These are phyloP conservation scores for Capsicum pubescens DNA, from an alignment of 257 asterid genomes.

Conservation along the genomic window DNA sequence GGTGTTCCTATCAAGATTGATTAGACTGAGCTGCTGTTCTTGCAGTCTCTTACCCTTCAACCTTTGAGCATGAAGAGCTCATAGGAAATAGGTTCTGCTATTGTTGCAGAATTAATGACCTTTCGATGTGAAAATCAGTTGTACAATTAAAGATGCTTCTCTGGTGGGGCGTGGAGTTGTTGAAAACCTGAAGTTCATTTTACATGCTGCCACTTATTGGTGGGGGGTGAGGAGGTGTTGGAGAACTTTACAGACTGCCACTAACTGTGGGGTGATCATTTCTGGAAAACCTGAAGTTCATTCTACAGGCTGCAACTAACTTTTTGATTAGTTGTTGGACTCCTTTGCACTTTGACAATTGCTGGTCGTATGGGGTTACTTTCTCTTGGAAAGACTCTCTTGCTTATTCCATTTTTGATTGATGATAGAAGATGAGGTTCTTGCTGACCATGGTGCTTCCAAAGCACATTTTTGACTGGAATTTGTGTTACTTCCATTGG, in stretches of 20 bases:
- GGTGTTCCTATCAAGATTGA: conserved; percentile 17
- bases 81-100: conserved; percentile 25
- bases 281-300: conserved; percentile 8
- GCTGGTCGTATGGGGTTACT: conserved; percentile 17
- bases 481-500: neutral
- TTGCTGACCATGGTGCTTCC: conserved; percentile 22
- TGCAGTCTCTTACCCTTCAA: conserved; percentile 25
- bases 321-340: conserved; percentile 13
- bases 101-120: conserved; percentile 21
- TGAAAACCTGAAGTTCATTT: conserved; percentile 16
- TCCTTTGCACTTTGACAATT: conserved; percentile 15
- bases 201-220: conserved; percentile 14
- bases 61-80: conserved; percentile 19
- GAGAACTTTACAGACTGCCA: conserved; percentile 14
- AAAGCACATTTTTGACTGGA: conserved; percentile 10
- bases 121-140: neutral
- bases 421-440: conserved; percentile 17
- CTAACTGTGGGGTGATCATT: conserved; percentile 5
- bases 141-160: conserved; percentile 13
- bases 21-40: conserved; percentile 20
- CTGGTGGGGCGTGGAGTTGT: conserved; percentile 2
- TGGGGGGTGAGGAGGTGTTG: conserved; percentile 10
- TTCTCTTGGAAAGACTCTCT: neutral
- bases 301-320: conserved; percentile 8
- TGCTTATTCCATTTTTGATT: neutral